These are phyloP conservation scores for Globisporangium solare DNA, from an alignment of 352 stramenopile genomes.

Conservation along the genomic window DNA sequence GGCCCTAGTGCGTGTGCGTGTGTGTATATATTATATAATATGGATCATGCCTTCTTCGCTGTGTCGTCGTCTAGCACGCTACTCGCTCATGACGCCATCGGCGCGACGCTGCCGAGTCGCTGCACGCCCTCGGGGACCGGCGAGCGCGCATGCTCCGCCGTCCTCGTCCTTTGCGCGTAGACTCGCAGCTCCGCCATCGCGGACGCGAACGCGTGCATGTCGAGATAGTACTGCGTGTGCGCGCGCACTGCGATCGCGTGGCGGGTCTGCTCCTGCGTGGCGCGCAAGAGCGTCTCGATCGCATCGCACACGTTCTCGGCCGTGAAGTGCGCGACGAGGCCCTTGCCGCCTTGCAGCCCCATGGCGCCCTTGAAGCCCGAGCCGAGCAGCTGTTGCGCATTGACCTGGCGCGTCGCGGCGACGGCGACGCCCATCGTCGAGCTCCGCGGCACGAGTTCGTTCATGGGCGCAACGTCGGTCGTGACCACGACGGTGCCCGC, in stretches of 20 bases:
- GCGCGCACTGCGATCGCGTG: slow-evolving; percentile 8
- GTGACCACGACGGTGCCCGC: slow-evolving; percentile 43
- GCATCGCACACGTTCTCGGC: slow-evolving; percentile 10
- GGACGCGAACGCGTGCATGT: slow-evolving; percentile 8
- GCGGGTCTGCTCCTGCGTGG: slow-evolving; percentile 8
- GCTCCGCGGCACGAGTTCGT: slow-evolving; percentile 33
- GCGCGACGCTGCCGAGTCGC: not conserved
- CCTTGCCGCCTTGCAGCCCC: slow-evolving; percentile 7
- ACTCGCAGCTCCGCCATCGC: slow-evolving; percentile 5
- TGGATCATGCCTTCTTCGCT: too few relatives aligned
- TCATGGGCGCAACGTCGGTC: slow-evolving; percentile 56
- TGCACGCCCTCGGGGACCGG: slow-evolving; percentile 6
- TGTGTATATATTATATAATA: too few relatives aligned
- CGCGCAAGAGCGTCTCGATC: slow-evolving; percentile 6
- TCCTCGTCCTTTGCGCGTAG: not conserved
- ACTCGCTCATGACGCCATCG: too few relatives aligned
- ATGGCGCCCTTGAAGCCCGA: not conserved
- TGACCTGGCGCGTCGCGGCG: slow-evolving; percentile 1
- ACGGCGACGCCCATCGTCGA: not conserved
- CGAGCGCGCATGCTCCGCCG: too few relatives aligned
- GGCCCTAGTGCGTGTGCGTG: too few relatives aligned
- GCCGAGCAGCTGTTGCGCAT: slow-evolving; percentile 30
- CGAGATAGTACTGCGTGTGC: slow-evolving; percentile 8
- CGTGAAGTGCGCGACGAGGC: slow-evolving; percentile 6
- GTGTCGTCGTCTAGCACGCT: too few relatives aligned